phyloP scores from a whole-genome alignment of 2,329 filamentous ascomycete species.

The Apiospora rasikravindrae region DNA sequence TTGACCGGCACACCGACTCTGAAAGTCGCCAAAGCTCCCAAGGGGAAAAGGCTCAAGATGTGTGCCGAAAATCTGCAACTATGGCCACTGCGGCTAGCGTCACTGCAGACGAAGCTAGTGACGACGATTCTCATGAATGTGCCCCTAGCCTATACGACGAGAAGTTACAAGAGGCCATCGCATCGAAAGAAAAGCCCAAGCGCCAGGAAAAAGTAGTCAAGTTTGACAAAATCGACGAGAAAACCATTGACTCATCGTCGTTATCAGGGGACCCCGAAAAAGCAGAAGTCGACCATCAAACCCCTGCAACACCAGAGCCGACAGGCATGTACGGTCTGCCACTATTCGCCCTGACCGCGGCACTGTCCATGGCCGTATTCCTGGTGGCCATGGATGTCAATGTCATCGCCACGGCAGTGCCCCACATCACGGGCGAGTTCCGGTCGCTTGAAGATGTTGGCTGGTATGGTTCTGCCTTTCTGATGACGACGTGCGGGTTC shows the following conservation, averaged over 20 bases:
- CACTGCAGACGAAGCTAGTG: background rate
- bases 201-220: background rate
- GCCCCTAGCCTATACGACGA: background rate
- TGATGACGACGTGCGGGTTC: conserved; percentile 37
- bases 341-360: conserved; percentile 17
- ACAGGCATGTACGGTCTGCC: conserved; percentile 18
- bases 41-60: background rate
- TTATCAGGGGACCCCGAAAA: background rate
- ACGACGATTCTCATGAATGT: background rate
- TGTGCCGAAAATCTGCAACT: background rate
- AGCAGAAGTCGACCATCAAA: background rate
- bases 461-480: conserved; percentile 42
- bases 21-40: background rate
- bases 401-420: conserved; percentile 30
- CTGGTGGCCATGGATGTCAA: conserved; percentile 24
- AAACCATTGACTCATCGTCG: background rate
- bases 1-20: background rate
- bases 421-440: conserved; percentile 25
- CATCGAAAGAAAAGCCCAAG: background rate
- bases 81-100: background rate
- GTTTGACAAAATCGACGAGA: background rate
- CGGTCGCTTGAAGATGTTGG: conserved; percentile 32
- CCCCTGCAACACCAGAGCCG: background rate
- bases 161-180: background rate
- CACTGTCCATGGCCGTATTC: conserved; percentile 22